Conservation (phyloP, 2,329 filamentous ascomycete species). For the Helicocarpus griseus region DNA sequence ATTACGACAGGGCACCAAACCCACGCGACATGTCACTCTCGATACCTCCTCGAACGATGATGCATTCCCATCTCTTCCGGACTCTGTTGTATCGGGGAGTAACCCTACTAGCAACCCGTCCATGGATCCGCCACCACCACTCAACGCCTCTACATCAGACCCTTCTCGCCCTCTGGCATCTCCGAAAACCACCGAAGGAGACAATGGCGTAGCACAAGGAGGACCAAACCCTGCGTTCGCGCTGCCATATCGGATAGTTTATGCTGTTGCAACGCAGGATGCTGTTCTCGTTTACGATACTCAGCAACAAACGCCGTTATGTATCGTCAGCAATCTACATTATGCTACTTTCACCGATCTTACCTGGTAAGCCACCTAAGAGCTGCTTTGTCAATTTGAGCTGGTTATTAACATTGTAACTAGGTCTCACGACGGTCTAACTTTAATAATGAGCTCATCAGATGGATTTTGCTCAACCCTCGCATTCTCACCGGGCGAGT, state of each 20-base stretch:
- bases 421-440: slow-evolving; percentile 67
- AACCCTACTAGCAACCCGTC: slow-evolving; percentile 37
- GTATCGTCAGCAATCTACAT: slow-evolving; percentile 92
- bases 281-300: slow-evolving; percentile 93
- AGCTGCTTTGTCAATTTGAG: slow-evolving; percentile 2
- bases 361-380: slow-evolving; percentile 59
- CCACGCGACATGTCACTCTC: slow-evolving; percentile 83
- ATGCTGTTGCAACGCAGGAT: slow-evolving; percentile 94
- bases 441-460: slow-evolving; percentile 88
- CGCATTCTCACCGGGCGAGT: slow-evolving; percentile 71
- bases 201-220: slow-evolving; percentile 41
- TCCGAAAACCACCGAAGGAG: slow-evolving; percentile 41
- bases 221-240: slow-evolving; percentile 60
- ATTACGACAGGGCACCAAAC: slow-evolving; percentile 55
- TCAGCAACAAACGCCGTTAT: slow-evolving; percentile 87
- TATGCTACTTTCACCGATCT: slow-evolving; percentile 96
- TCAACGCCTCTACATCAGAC: slow-evolving; percentile 44
- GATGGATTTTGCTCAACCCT: slow-evolving; percentile 95
- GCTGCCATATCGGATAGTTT: slow-evolving; percentile 86
- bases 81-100: slow-evolving; percentile 58
- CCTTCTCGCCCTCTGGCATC: slow-evolving; percentile 44
- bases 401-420: slow-evolving; percentile 17
- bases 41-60: slow-evolving; percentile 87
- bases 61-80: slow-evolving; percentile 70
- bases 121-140: slow-evolving; percentile 75